Conservation (phyloP, 208 protist genomes). For the Leishmania gerbilli region DNA sequence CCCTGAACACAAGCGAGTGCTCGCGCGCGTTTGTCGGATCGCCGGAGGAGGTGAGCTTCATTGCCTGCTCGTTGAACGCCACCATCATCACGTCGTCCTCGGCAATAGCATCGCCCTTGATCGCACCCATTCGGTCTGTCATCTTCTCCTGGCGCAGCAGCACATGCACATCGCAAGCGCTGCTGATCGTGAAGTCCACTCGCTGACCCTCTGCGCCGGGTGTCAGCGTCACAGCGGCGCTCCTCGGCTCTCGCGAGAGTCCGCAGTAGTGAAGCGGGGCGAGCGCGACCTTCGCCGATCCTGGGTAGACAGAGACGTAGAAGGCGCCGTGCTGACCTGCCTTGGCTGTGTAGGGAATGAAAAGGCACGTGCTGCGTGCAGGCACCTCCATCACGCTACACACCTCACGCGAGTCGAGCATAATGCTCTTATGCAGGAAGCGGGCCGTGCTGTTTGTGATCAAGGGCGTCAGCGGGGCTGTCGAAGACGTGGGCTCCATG, state of each 20-base stretch:
- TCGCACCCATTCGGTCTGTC: constrained; percentile 21
- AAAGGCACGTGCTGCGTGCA: constrained; percentile 59
- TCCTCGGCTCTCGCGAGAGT: constrained; percentile 53
- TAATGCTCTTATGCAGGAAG: constrained; percentile 87
- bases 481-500: constrained; percentile 60
- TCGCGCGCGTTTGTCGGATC: constrained; percentile 80
- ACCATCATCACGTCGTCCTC: constrained; percentile 66
- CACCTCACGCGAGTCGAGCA: constrained; percentile 88
- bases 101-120: constrained; percentile 63
- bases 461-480: constrained; percentile 61
- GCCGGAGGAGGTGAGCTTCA: constrained; percentile 54
- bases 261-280: constrained; percentile 73
- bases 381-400: constrained; percentile 78
- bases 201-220: constrained; percentile 44
- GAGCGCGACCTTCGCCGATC: constrained; percentile 70
- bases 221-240: constrained; percentile 41
- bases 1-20: constrained; percentile 73
- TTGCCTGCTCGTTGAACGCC: constrained; percentile 65
- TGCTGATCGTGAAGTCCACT: constrained; percentile 71
- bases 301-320: constrained; percentile 81
- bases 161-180: constrained; percentile 71
- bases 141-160: constrained; percentile 77
- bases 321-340: constrained; percentile 62
- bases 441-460: constrained; percentile 80
- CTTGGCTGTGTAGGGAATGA: constrained; percentile 85